Evolutionary conservation across 345 rosid genomes (phyloP), one percentile per base, ranked within the genome.

Genomic region (Firmiana major): DNA sequence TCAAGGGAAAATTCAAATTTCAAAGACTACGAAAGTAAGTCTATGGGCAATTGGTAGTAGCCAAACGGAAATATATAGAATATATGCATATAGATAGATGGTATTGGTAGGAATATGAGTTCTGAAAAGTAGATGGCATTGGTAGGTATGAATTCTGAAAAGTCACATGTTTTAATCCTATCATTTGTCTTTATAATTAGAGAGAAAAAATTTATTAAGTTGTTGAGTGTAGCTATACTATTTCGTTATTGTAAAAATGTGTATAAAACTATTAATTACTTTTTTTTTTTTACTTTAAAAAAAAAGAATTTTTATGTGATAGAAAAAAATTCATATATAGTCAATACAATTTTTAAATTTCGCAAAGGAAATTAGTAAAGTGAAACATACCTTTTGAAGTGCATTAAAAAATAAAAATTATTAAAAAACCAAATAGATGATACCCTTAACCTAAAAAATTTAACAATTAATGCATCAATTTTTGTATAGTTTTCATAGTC

Each of bases 31-130:
- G 54, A 69, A 15, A 13, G 22, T 7, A 26, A 69, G 19, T 69
- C 73, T 69, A 69, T 69, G 73, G 73, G 57, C 73, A 21, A 26
- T 67, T 43, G 7, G 70, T 11, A 13, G 73, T 46, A 46, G 46
- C 10, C 31, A 31, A 60, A 6, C 5, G 7, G 40, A 28, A 16
- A 68, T 12, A 15, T 46, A 10, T 46, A 46, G n/a, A 24, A 68
- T 68, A 68, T 68, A 45, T 24, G 34, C 45, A 45, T 45, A 43
- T 16, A 43, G 21, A 21, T 10, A 45, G 71, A 21, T 21, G 71
- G 31, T 7, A 66, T 19, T 40, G 51, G 49, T 65, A 3, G 31
- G 51, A 6, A 40, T 5, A 26, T 60, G 31, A 24, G 34, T 3
- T 6, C n/a, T 62, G 2, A 28, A 15, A 3, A 31, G 34, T 31